Evolutionary conservation across 1,139 yeast species (phyloP).

Genomic region (Meyerozyma carpophila): DNA sequence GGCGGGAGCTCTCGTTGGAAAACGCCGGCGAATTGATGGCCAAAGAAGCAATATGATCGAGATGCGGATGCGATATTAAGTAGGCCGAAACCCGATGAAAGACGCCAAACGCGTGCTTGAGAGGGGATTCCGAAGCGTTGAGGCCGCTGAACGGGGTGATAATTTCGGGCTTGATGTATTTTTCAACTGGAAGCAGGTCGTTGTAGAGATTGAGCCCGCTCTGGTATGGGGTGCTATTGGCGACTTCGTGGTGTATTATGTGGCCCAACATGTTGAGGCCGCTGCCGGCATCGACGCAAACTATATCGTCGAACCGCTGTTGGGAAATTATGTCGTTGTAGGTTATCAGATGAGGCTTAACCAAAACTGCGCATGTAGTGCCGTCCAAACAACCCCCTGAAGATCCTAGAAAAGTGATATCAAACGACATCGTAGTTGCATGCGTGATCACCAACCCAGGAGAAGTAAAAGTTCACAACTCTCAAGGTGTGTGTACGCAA

Average conservation of each 20-base stretch:
- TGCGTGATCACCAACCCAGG: not conserved
- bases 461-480: not conserved
- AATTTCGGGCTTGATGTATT: slow-evolving; percentile 16
- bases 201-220: slow-evolving; percentile 20
- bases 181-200: slow-evolving; percentile 16
- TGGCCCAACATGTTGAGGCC: slow-evolving; percentile 57
- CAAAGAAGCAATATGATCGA: slow-evolving; percentile 72
- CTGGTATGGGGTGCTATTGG: slow-evolving; percentile 6
- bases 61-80: slow-evolving; percentile 76
- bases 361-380: slow-evolving; percentile 57
- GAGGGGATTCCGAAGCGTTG: slow-evolving; percentile 10
- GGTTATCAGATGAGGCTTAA: slow-evolving; percentile 48
- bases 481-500: too few relatives aligned
- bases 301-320: slow-evolving; percentile 28
- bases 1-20: slow-evolving; percentile 21
- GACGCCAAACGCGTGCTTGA: slow-evolving; percentile 21
- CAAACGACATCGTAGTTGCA: slow-evolving; percentile 23
- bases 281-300: slow-evolving; percentile 77
- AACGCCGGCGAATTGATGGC: slow-evolving; percentile 69
- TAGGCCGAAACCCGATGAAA: slow-evolving; percentile 36
- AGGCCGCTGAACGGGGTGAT: slow-evolving; percentile 27
- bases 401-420: slow-evolving; percentile 61
- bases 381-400: slow-evolving; percentile 78
- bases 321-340: slow-evolving; percentile 30
- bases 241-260: slow-evolving; percentile 32